phyloP scores from a whole-genome alignment of 1,284 basidiomycete genomes.

The Moesziomyces antarcticus region DNA sequence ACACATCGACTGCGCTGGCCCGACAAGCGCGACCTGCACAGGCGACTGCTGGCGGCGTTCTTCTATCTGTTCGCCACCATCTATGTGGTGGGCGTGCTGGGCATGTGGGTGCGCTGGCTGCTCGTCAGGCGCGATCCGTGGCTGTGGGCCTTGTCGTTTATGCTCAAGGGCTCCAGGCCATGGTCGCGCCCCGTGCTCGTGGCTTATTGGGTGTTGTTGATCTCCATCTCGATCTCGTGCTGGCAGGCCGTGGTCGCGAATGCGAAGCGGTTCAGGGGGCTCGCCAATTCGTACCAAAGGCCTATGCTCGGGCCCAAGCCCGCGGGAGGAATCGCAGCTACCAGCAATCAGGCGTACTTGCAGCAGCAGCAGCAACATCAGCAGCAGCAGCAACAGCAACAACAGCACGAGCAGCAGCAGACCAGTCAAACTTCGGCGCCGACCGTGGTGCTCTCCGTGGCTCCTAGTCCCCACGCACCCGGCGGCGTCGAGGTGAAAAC shows the following conservation, averaged over 20 bases:
- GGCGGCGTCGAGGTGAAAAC: constrained; percentile 25
- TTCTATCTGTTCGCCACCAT: constrained; percentile 84
- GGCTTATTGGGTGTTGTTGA: constrained; percentile 84
- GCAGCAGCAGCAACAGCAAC: too few species aligned
- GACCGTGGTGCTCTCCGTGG: constrained; percentile 14
- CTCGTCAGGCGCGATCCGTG: constrained; percentile 86
- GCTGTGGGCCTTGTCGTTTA: constrained; percentile 77
- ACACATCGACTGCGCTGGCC: constrained; percentile 88
- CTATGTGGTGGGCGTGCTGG: constrained; percentile 86
- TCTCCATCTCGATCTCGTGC: constrained; percentile 84
- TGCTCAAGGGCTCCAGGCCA: constrained; percentile 78
- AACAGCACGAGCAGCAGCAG: constrained; percentile 5
- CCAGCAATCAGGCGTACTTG: constrained; percentile 18
- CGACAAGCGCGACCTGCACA: constrained; percentile 84
- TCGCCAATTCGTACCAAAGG: constrained; percentile 33
- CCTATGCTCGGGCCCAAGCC: constrained; percentile 26
- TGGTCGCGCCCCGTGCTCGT: constrained; percentile 87
- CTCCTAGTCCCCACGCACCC: constrained; percentile 31
- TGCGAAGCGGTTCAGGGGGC: constrained; percentile 50
- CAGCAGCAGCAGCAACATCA: constrained; percentile 33
- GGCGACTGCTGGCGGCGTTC: constrained; percentile 83
- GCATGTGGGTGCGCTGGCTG: constrained; percentile 90
- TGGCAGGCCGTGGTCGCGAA: constrained; percentile 75
- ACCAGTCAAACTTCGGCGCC: constrained; percentile 10
- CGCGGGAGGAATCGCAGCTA: constrained; percentile 12